phyloP scores from a whole-genome alignment of 1,284 basidiomycete genomes.

The Tilletia indica region DNA sequence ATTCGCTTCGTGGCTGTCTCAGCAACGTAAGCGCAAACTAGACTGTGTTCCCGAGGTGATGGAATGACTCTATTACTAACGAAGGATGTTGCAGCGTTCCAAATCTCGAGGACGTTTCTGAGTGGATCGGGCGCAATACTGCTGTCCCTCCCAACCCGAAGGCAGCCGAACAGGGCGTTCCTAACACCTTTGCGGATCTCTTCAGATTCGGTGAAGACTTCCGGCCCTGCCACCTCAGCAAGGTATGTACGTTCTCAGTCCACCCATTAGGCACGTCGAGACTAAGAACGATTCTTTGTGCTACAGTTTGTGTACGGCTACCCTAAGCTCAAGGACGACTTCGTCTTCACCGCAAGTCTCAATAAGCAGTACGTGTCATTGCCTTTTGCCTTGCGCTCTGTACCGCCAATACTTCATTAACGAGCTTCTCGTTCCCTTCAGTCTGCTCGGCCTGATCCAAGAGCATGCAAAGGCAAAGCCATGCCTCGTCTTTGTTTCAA shows the following conservation, averaged over 20 bases:
- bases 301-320: slow-evolving; percentile 51
- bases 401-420: not conserved
- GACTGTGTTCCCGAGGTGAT: not conserved
- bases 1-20: slow-evolving; percentile 85
- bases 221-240: slow-evolving; percentile 41
- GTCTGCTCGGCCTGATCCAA: slow-evolving; percentile 64
- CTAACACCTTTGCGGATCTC: slow-evolving; percentile 23
- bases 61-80: not conserved
- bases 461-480: slow-evolving; percentile 36
- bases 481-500: slow-evolving; percentile 43
- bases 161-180: not conserved
- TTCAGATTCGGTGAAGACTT: slow-evolving; percentile 43
- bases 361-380: slow-evolving; percentile 69
- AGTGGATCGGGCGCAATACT: slow-evolving; percentile 70
- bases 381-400: slow-evolving; percentile 57
- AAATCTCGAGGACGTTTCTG: slow-evolving; percentile 83
- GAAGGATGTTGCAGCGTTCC: slow-evolving; percentile 62
- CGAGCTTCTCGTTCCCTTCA: not conserved
- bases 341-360: slow-evolving; percentile 70
- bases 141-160: slow-evolving; percentile 19
- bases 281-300: not conserved
- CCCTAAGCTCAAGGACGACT: slow-evolving; percentile 69
- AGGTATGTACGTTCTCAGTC: slow-evolving; percentile 19
- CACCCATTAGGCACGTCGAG: too few species aligned
- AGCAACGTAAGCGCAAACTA: slow-evolving; percentile 63